phyloP scores from a whole-genome alignment of 495 filamentous ascomycete genomes.

The Penicillium paradoxum region DNA sequence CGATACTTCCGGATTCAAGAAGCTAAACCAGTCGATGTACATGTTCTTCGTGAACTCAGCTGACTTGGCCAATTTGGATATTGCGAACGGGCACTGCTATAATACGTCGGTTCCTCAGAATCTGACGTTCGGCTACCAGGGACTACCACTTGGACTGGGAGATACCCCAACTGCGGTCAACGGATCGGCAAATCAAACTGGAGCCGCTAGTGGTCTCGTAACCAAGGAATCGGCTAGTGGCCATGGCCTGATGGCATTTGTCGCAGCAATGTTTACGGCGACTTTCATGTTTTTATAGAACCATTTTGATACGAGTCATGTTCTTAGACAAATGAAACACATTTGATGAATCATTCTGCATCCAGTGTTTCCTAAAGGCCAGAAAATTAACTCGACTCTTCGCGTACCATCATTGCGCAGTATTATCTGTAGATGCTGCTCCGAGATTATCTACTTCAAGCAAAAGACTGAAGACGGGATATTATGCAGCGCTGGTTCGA shows the following conservation, averaged over 20 bases:
- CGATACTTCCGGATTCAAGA: conserved; percentile 65
- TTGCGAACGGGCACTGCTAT: conserved; percentile 63
- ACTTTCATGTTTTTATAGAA: conserved; percentile 14
- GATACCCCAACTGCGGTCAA: conserved; percentile 8
- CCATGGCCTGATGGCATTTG: conserved; percentile 8
- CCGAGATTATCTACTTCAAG: too few species aligned
- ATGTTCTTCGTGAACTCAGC: conserved; percentile 76
- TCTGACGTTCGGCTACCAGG: conserved; percentile 65
- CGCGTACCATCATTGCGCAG: too few species aligned
- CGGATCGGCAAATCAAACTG: conserved; percentile 16
- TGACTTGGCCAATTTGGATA: conserved; percentile 62
- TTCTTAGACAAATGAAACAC: background rate
- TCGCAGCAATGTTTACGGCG: conserved; percentile 7
- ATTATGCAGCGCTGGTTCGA: too few species aligned
- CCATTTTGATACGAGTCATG: background rate
- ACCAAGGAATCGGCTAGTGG: background rate
- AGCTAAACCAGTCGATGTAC: conserved; percentile 55
- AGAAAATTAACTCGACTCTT: too few species aligned
- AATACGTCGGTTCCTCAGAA: conserved; percentile 60
- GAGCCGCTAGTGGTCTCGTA: conserved; percentile 7
- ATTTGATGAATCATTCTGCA: too few species aligned
- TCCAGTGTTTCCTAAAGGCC: too few species aligned
- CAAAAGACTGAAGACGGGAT: too few species aligned
- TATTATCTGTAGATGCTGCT: too few species aligned
- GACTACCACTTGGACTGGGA: conserved; percentile 40